Evolutionary conservation across 208 protist species (phyloP), one percentile per base, ranked within the genome.

Genomic region (Leishmania guyanensis): DNA sequence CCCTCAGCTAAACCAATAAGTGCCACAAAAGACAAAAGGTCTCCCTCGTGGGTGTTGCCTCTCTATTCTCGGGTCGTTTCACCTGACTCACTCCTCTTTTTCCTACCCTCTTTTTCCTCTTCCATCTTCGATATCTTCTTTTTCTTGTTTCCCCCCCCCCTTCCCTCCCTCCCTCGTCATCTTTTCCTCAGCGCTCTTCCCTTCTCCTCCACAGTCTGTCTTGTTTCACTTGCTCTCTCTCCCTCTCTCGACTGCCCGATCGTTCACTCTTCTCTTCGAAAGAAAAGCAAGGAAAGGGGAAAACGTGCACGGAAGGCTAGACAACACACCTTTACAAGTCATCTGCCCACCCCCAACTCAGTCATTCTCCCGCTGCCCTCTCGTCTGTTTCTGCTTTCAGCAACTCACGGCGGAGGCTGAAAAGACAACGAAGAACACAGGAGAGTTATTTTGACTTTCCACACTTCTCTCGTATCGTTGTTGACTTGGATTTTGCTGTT

Each of bases 31-130:
- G 29, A 20, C 26, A 36, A 66, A 66, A 39, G 3, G 8, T 8
- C 12, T 66, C 12, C 26, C n/a, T 22, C 58, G 22, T 2, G 3
- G 5, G 5, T 29, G 0, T 64, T 64, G 17, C 60, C 36, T 79
- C 17, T 48, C 36, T 70, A n/a, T 84, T 81, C 73, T 77, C 56
- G 76, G 75, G 20, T 71, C 33, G 4, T 50, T n/a, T n/a, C 60
- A 20, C 12, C n/a, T 66, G 65, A 48, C 36, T 39, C 36, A 14
- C 14, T 36, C 6, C 65, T 58, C 73, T 46, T 50, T 26, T 12
- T 29, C 39, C 17, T 10, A 29, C 70, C 39, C 48, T 75, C 56
- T 76, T 66, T 66, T 69, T 78, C 36, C 36, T 66, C 39, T 43
- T 46, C 0, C 50, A 12, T 22, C 12, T 54, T 77, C 17, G 29